A percentile compares a stretch with the other conserved stretches of the same genome.
These are phyloP conservation scores for Triticum aestivum DNA, from an alignment of 176 grass and related monocot species.

Conservation along the genomic window DNA sequence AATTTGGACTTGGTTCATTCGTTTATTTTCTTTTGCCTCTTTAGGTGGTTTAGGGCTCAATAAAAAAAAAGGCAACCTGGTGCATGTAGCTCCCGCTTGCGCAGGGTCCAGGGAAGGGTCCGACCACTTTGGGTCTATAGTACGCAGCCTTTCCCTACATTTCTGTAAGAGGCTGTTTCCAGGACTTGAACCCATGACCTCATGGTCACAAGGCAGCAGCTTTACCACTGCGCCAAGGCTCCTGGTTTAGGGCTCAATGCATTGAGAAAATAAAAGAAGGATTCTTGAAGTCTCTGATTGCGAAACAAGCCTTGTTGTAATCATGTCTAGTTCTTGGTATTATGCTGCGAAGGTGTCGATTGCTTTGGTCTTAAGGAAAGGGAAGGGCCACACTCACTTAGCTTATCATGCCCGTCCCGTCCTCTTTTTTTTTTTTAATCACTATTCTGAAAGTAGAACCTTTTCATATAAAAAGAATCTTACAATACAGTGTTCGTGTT, in stretches of 20 bases:
- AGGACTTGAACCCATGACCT: too few species aligned
- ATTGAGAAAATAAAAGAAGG: background rate
- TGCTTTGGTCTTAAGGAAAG: slow-evolving; percentile 47
- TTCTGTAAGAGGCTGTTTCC: too few species aligned
- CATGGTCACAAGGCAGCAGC: too few species aligned
- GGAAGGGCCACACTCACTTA: slow-evolving; percentile 9
- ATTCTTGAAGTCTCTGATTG: background rate
- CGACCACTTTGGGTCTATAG: too few species aligned
- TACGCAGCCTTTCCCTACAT: too few species aligned
- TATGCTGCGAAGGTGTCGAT: slow-evolving; percentile 13
- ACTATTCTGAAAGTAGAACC: background rate
- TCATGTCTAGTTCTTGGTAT: slow-evolving; percentile 24
- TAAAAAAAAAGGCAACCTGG: background rate
- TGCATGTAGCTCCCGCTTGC: too few species aligned
- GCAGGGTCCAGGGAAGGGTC: too few species aligned
- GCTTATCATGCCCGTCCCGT: background rate
- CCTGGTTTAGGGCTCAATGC: background rate
- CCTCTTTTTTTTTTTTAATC: background rate
- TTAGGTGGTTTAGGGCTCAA: background rate
- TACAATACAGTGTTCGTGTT: slow-evolving; percentile 6
- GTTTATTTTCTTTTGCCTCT: slow-evolving; percentile 12
- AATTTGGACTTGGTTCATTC: background rate
- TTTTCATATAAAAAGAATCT: background rate
- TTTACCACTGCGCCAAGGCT: too few species aligned
- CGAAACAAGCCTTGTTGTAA: background rate